Percentiles rank a stretch among this genome's conserved stretches.
These are phyloP conservation scores for Lichtheimia corymbifera DNA, from an alignment of 371 early-diverging fungal genomes.

Conservation along the genomic window DNA sequence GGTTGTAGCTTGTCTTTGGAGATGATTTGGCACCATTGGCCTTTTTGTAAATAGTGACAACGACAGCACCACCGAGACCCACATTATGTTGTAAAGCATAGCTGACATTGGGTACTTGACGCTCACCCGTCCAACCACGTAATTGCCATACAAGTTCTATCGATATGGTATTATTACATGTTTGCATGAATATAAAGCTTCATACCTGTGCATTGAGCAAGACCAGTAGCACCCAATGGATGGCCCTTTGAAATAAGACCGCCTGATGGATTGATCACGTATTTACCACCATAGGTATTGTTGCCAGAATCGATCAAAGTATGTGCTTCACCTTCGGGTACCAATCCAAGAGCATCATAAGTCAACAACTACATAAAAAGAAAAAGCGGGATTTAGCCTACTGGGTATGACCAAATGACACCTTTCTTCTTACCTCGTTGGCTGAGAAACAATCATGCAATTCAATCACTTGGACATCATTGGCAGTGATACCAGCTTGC, in stretches of 20 bases:
- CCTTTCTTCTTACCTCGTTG: slow-evolving; percentile 56
- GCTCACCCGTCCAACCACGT: slow-evolving; percentile 73
- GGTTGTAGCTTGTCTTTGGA: slow-evolving; percentile 72
- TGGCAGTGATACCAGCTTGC: slow-evolving; percentile 61
- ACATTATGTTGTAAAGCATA: slow-evolving; percentile 82
- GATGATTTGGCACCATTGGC: slow-evolving; percentile 38
- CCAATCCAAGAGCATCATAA: slow-evolving; percentile 77
- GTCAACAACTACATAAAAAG: slow-evolving; percentile 57
- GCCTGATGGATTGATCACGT: slow-evolving; percentile 77
- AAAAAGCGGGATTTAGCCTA: not conserved
- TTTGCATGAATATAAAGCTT: too few relatives aligned
- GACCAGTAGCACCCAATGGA: slow-evolving; percentile 81
- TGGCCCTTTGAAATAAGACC: slow-evolving; percentile 85
- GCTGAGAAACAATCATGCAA: slow-evolving; percentile 85
- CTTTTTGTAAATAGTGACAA: slow-evolving; percentile 70
- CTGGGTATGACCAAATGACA: not conserved
- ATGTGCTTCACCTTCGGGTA: slow-evolving; percentile 66
- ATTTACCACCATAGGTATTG: slow-evolving; percentile 65
- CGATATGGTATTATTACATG: not conserved
- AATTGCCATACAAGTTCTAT: slow-evolving; percentile 65
- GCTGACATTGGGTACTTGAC: slow-evolving; percentile 69
- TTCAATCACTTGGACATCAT: slow-evolving; percentile 74
- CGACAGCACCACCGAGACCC: slow-evolving; percentile 81
- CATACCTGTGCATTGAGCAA: slow-evolving; percentile 75
- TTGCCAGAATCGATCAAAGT: slow-evolving; percentile 58